phyloP scores from a whole-genome alignment of 768 basidiomycete species.

The Cystofilobasidium macerans region DNA sequence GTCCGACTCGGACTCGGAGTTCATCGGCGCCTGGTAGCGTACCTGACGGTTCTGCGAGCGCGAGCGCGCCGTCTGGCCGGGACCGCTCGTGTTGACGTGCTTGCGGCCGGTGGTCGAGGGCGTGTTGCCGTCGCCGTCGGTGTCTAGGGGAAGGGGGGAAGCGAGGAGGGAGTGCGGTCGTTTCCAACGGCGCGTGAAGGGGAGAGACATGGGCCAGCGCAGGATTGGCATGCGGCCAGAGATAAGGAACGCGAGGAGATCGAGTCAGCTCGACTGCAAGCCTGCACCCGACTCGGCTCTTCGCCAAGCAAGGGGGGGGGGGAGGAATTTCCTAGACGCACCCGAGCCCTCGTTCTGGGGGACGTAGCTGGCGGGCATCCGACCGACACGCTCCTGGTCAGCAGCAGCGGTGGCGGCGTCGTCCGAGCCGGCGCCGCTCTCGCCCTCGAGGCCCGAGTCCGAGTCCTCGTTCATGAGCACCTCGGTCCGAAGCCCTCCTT shows the following conservation, averaged over 20 bases:
- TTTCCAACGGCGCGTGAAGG: no score
- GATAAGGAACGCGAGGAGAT: neutral
- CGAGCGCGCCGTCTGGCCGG: neutral
- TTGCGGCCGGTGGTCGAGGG: neutral
- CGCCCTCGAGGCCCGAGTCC: neutral
- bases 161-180: neutral
- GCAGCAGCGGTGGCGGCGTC: neutral
- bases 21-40: neutral
- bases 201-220: neutral
- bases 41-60: constrained; percentile 1
- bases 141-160: neutral
- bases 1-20: neutral
- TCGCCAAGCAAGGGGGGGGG: neutral
- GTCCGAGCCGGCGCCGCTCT: neutral
- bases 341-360: neutral
- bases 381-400: neutral
- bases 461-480: neutral
- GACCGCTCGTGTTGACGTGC: constrained; percentile 2
- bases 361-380: neutral
- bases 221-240: no score
- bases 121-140: neutral
- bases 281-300: no score
- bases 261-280: neutral
- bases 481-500: neutral
- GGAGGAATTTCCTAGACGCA: neutral